Evolutionary conservation across 2,329 filamentous ascomycete species (phyloP), one percentile per base, ranked within the genome.

Genomic region (Davidsoniella neocaledoniae): DNA sequence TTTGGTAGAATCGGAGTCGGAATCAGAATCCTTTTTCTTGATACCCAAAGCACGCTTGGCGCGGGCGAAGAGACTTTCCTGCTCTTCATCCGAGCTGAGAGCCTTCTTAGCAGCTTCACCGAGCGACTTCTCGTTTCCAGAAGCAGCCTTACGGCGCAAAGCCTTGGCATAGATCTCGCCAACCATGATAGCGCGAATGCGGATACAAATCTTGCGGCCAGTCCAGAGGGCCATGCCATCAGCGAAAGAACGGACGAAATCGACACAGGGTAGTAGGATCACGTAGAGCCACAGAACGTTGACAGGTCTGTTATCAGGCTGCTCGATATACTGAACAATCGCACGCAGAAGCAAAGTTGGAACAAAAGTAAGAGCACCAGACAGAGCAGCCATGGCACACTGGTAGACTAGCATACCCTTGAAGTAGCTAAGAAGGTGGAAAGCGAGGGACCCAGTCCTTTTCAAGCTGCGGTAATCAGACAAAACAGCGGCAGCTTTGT

Each of bases 151-250:
- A 57, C 91, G 81, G 55, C 93, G 80, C 16, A 98, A 73, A 1
- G 91, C 86, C 67, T 98, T 98, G 51, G 87, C 85, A 62, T 98
- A 98, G 43, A 98, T 91, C 60, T 98, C 91, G 50, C 91, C 91
- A 56, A 98, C 86, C 54, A 98, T 87, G 60, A 98, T 91, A 46
- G 91, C 88, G 55, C 90, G 83, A 41, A 96, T 73, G 54, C 86
- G 82, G 58, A 98, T 90, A 65, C 88, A 95, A 54, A 96, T 84
- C 64, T 87, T 94, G 50, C 91, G 82, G 14, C 91, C 91, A 53
- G 94, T 83, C 84, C 86, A 98, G 0, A 98, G 72, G 7, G 86
- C 85, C 63, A 91, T 84, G 17, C 83, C 85, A 63, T 91, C 86
- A 29, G 80, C 80, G 19, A 94, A 71, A 4, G 90, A 91, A 52